Conservation (phyloP, 352 stramenopile species). For the Globisporangium nunn region DNA sequence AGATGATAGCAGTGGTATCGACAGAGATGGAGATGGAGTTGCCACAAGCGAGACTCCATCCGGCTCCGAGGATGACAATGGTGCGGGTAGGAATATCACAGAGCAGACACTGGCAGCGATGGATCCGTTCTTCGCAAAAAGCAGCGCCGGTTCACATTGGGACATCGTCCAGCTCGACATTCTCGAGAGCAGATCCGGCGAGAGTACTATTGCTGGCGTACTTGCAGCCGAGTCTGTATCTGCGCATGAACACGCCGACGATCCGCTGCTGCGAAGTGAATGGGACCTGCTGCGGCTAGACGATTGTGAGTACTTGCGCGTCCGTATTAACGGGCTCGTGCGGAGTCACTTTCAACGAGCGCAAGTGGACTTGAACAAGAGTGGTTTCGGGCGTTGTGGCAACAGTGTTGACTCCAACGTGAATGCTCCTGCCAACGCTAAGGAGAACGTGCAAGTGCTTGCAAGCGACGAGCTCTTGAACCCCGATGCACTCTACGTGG, state of each 20-base stretch:
- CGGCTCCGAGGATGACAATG: not conserved
- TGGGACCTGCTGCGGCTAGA: constrained; percentile 30
- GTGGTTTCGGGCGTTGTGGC: not conserved
- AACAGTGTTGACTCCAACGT: not conserved
- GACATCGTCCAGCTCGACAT: constrained; percentile 11
- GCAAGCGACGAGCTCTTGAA: constrained; percentile 12
- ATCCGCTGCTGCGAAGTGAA: constrained; percentile 28
- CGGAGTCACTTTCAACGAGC: constrained; percentile 29
- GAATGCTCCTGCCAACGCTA: not conserved
- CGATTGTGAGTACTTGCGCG: constrained; percentile 26
- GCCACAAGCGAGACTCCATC: not conserved
- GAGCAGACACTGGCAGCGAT: not conserved
- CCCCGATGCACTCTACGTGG: constrained; percentile 22
- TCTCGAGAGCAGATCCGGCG: constrained; percentile 5
- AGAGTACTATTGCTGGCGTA: not conserved
- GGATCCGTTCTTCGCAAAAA: constrained; percentile 3
- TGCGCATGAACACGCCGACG: constrained; percentile 13
- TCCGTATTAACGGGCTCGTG: constrained; percentile 27
- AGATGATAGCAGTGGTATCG: not conserved
- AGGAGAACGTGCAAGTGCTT: constrained; percentile 4
- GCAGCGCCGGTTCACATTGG: constrained; percentile 8
- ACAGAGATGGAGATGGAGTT: not conserved
- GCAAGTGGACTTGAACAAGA: constrained; percentile 20
- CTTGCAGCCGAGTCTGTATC: constrained; percentile 2
- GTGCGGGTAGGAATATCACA: not conserved